Evolutionary conservation across 2,329 filamentous ascomycete species (phyloP).

Genomic region (Stromatinia cepivora): DNA sequence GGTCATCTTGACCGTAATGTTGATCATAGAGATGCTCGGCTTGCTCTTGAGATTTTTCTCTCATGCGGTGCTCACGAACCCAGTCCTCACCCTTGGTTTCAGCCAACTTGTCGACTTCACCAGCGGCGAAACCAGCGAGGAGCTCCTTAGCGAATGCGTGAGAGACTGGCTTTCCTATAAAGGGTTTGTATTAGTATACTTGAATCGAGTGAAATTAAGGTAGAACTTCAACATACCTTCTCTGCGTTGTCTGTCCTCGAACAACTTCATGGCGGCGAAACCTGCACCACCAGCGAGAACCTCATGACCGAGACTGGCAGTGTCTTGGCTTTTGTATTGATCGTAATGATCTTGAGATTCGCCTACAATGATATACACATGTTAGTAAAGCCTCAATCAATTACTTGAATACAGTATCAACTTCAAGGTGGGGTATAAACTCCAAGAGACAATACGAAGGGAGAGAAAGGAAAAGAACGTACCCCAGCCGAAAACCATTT

Average conservation of each 20-base stretch:
- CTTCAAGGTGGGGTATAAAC: neutral
- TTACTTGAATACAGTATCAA: neutral
- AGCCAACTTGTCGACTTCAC: conserved; percentile 73
- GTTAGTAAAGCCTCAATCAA: conserved; percentile 1
- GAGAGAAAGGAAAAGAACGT: neutral
- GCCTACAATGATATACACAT: conserved; percentile 37
- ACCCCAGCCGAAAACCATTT: conserved; percentile 39
- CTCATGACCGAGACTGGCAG: conserved; percentile 70
- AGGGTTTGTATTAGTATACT: neutral
- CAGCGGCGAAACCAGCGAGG: conserved; percentile 69
- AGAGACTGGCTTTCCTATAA: conserved; percentile 64
- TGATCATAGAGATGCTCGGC: conserved; percentile 62
- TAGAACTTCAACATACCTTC: conserved; percentile 52
- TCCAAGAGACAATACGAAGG: conserved; percentile 1
- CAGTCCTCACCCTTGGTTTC: conserved; percentile 69
- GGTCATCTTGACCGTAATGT: conserved; percentile 57
- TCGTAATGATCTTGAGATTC: conserved; percentile 48
- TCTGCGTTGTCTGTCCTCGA: conserved; percentile 71
- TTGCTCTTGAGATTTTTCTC: conserved; percentile 58
- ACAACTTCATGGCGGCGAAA: conserved; percentile 78
- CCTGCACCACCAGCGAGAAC: conserved; percentile 72
- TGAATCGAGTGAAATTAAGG: neutral
- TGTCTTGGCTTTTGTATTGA: conserved; percentile 48
- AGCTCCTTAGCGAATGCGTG: conserved; percentile 79
- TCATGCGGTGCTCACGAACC: conserved; percentile 45